Evolutionary conservation across 192 early-diverging fungal genomes (phyloP).

Genomic region (Backusella parvicylindrica): DNA sequence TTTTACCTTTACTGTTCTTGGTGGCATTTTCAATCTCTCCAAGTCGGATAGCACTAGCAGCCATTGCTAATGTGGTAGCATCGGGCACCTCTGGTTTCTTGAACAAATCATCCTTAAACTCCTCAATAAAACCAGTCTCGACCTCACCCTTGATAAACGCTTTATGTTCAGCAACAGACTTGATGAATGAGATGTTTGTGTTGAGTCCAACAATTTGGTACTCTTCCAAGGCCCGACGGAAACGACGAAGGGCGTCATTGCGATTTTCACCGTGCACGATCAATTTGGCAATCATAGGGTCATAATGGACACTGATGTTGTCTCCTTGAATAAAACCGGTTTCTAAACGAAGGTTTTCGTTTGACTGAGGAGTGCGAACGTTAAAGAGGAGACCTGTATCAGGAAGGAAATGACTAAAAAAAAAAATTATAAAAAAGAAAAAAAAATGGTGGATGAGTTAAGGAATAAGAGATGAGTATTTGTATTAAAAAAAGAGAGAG

Average conservation of each 20-base stretch:
- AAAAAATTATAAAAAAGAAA: too few species aligned
- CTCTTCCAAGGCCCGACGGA: conserved; percentile 78
- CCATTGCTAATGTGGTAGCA: conserved; percentile 60
- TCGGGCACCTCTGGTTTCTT: conserved; percentile 13
- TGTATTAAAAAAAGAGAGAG: neutral
- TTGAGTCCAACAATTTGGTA: conserved; percentile 89
- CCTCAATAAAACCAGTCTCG: conserved; percentile 92
- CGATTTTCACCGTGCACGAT: conserved; percentile 83
- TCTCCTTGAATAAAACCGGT: conserved; percentile 93
- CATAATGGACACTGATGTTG: conserved; percentile 89
- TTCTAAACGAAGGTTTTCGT: conserved; percentile 75
- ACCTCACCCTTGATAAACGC: conserved; percentile 85
- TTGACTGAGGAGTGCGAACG: conserved; percentile 64
- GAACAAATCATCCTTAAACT: conserved; percentile 68
- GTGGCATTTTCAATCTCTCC: conserved; percentile 10
- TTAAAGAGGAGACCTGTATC: conserved; percentile 88
- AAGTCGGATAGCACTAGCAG: conserved; percentile 53
- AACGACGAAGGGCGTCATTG: conserved; percentile 73
- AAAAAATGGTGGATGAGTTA: neutral
- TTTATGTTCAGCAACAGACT: conserved; percentile 70
- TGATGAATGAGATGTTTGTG: conserved; percentile 93
- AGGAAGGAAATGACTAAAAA: conserved; percentile 77
- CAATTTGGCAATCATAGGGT: conserved; percentile 95
- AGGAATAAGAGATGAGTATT: neutral
- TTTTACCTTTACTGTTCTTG: conserved; percentile 13